A percentile compares a stretch with the other conserved stretches of the same genome.
Conservation (phyloP, 1,139 yeast species). For the Yamadazyma kanchanaburiensis region DNA sequence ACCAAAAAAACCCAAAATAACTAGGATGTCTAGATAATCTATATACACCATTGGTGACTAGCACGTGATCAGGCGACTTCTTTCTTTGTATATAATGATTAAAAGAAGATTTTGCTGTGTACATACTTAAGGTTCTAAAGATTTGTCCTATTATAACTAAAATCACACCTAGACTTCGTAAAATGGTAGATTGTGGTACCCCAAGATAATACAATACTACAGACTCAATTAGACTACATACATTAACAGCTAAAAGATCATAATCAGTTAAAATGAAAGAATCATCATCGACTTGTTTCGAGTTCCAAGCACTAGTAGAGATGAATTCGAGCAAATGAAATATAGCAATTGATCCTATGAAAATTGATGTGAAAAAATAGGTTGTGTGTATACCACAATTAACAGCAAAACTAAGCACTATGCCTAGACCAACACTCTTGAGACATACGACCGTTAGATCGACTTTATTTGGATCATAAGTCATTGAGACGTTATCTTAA, state of each 20-base stretch:
- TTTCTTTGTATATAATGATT: constrained; percentile 69
- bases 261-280: constrained; percentile 80
- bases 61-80: constrained; percentile 51
- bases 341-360: constrained; percentile 31
- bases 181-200: constrained; percentile 1
- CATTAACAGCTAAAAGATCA: constrained; percentile 63
- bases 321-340: constrained; percentile 84
- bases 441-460: constrained; percentile 28
- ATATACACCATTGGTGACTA: constrained; percentile 77
- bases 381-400: constrained; percentile 1
- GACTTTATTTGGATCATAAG: too few relatives aligned
- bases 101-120: constrained; percentile 83
- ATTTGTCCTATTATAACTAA: constrained; percentile 60
- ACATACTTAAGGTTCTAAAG: constrained; percentile 74
- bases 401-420: constrained; percentile 15
- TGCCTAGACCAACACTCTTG: constrained; percentile 34
- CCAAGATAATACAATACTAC: constrained; percentile 4
- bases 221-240: constrained; percentile 23
- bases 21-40: constrained; percentile 75
- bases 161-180: constrained; percentile 39
- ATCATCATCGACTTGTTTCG: constrained; percentile 61
- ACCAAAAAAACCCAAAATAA: constrained; percentile 86
- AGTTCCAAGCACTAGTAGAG: constrained; percentile 72
- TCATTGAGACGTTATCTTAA: too few relatives aligned
- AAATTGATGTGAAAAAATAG: neutral